Evolutionary conservation across 345 rosid genomes (phyloP).

Genomic region (Eucalyptus shirleyi): DNA sequence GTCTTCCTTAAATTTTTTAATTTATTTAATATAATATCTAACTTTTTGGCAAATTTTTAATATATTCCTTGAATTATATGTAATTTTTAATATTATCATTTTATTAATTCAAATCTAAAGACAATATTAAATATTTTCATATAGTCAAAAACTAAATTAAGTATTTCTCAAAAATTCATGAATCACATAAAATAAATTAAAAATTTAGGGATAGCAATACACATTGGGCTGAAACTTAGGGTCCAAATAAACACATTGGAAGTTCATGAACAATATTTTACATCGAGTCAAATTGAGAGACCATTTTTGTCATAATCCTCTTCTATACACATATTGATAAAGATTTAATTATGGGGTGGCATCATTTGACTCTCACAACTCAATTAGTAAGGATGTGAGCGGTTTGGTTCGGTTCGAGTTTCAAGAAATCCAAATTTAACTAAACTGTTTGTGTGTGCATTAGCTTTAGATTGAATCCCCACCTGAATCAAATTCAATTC

Average conservation of each 20-base stretch:
- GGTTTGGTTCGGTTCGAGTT: accelerated
- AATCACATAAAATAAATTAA: neutral
- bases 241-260: no score
- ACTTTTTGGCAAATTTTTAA: no score
- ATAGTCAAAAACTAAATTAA: neutral
- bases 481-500: accelerated
- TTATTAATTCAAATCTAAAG: no score
- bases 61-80: no score
- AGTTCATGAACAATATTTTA: no score
- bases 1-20: no score
- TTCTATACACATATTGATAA: neutral
- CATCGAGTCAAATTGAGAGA: neutral
- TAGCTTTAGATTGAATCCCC: no score
- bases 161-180: accelerated
- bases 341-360: neutral
- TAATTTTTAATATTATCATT: no score
- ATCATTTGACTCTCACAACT: neutral
- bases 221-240: accelerated
- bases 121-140: no score
- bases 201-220: accelerated
- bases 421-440: no score
- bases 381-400: accelerated
- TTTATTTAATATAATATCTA: no score
- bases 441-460: no score
- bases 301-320: neutral